phyloP scores from a whole-genome alignment of 495 filamentous ascomycete genomes.

The Aspergillus kassunensis region DNA sequence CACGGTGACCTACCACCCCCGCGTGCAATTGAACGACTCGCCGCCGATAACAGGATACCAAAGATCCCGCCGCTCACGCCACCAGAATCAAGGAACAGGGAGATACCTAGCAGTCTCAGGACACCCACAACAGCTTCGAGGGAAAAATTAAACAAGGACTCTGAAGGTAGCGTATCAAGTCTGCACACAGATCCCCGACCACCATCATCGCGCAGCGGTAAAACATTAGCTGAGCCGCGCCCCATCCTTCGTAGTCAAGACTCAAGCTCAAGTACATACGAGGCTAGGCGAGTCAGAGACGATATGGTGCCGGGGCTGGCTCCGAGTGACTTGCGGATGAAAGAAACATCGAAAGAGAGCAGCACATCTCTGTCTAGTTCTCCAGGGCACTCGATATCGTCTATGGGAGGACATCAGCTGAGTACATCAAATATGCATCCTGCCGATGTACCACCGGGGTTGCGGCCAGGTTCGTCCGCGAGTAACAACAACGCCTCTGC shows the following conservation, averaged over 20 bases:
- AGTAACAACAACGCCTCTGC: slow-evolving; percentile 16
- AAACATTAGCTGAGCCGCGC: slow-evolving; percentile 15
- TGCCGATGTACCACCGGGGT: slow-evolving; percentile 20
- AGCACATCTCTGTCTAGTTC: slow-evolving; percentile 16
- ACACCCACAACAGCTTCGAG: slow-evolving; percentile 13
- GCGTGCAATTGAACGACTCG: slow-evolving; percentile 24
- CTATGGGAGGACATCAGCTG: slow-evolving; percentile 17
- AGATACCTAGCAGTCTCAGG: slow-evolving; percentile 21
- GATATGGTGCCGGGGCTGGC: slow-evolving; percentile 27
- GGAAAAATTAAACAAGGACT: slow-evolving; percentile 13
- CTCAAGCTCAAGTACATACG: slow-evolving; percentile 17
- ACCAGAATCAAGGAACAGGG: slow-evolving; percentile 24
- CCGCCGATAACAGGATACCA: slow-evolving; percentile 19
- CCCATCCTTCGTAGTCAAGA: slow-evolving; percentile 18
- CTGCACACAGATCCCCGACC: slow-evolving; percentile 22
- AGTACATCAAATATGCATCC: slow-evolving; percentile 10
- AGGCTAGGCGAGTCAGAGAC: slow-evolving; percentile 28
- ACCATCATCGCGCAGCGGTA: slow-evolving; percentile 30
- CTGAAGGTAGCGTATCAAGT: slow-evolving; percentile 16
- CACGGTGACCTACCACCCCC: slow-evolving; percentile 25
- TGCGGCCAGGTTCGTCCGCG: slow-evolving; percentile 20
- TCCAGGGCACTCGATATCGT: slow-evolving; percentile 13
- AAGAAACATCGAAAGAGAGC: slow-evolving; percentile 24
- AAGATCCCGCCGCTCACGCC: slow-evolving; percentile 15
- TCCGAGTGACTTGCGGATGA: slow-evolving; percentile 25